Percentiles rank a stretch among this genome's conserved stretches.
Conservation (phyloP, 768 basidiomycete genomes). For the Pleurotus citrinopileatus region DNA sequence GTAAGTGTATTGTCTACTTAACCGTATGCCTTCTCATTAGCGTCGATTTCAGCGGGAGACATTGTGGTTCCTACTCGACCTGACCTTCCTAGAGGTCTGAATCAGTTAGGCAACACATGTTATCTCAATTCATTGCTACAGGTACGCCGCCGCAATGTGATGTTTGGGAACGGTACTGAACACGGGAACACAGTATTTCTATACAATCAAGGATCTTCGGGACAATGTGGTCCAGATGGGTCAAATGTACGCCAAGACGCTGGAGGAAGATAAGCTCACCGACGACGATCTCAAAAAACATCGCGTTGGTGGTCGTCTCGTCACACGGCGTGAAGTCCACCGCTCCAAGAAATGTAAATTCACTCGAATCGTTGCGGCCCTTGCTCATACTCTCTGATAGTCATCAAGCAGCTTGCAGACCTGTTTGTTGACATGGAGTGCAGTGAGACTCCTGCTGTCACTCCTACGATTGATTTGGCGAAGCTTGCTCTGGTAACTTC, state of each 20-base stretch:
- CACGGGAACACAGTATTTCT: slow-evolving; percentile 71
- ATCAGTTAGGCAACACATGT: slow-evolving; percentile 88
- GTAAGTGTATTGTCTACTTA: slow-evolving; percentile 45
- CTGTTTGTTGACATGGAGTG: slow-evolving; percentile 78
- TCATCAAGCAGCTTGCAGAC: slow-evolving; percentile 75
- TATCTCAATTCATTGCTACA: slow-evolving; percentile 81
- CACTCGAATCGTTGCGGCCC: not conserved
- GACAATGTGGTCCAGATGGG: slow-evolving; percentile 66
- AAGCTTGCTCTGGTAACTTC: slow-evolving; percentile 90
- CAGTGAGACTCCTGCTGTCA: slow-evolving; percentile 63
- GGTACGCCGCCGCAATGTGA: slow-evolving; percentile 41
- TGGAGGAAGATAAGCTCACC: slow-evolving; percentile 69
- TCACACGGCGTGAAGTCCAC: slow-evolving; percentile 77
- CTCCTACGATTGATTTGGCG: slow-evolving; percentile 82
- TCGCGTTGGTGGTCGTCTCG: slow-evolving; percentile 83
- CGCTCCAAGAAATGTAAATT: slow-evolving; percentile 81
- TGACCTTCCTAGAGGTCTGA: slow-evolving; percentile 81
- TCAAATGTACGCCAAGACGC: slow-evolving; percentile 46
- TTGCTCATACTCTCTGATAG: slow-evolving; percentile 33
- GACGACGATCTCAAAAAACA: slow-evolving; percentile 82
- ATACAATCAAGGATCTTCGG: slow-evolving; percentile 89
- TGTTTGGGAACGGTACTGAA: no score
- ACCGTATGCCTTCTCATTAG: not conserved
- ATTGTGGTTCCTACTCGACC: slow-evolving; percentile 45
- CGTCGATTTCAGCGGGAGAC: slow-evolving; percentile 55